phyloP scores from a whole-genome alignment of 768 basidiomycete species.

The Cubamyces sp. region DNA sequence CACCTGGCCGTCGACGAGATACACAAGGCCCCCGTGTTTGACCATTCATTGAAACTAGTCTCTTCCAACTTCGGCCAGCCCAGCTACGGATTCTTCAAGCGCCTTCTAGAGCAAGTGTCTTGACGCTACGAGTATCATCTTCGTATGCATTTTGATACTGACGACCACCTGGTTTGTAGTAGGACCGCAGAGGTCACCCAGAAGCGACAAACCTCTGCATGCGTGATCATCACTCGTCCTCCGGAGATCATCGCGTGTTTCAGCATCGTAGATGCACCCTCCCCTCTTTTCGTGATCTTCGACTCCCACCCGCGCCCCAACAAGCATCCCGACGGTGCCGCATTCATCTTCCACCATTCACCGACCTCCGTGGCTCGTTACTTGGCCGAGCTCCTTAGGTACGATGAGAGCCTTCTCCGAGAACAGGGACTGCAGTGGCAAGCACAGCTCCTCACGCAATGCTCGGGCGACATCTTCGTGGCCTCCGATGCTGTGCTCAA shows the following conservation, averaged over 20 bases:
- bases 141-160: neutral
- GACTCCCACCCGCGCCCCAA: constrained; percentile 66
- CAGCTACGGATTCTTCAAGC: constrained; percentile 42
- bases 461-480: constrained; percentile 60
- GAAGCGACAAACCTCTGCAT: constrained; percentile 35
- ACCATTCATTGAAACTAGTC: constrained; percentile 40
- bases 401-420: constrained; percentile 49
- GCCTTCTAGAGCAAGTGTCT: constrained; percentile 35
- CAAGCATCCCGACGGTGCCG: constrained; percentile 61
- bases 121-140: neutral
- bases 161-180: neutral
- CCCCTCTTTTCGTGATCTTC: constrained; percentile 59
- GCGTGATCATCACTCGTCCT: constrained; percentile 66
- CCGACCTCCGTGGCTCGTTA: constrained; percentile 47
- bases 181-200: neutral
- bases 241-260: constrained; percentile 69
- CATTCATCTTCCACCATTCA: constrained; percentile 56
- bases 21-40: constrained; percentile 51
- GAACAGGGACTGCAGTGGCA: constrained; percentile 61
- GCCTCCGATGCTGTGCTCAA: constrained; percentile 35
- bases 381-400: constrained; percentile 51
- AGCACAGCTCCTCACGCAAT: constrained; percentile 62
- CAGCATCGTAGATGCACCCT: constrained; percentile 31
- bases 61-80: constrained; percentile 44
- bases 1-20: constrained; percentile 66